phyloP scores from a whole-genome alignment of 257 asterid genomes.

The Striga asiatica region DNA sequence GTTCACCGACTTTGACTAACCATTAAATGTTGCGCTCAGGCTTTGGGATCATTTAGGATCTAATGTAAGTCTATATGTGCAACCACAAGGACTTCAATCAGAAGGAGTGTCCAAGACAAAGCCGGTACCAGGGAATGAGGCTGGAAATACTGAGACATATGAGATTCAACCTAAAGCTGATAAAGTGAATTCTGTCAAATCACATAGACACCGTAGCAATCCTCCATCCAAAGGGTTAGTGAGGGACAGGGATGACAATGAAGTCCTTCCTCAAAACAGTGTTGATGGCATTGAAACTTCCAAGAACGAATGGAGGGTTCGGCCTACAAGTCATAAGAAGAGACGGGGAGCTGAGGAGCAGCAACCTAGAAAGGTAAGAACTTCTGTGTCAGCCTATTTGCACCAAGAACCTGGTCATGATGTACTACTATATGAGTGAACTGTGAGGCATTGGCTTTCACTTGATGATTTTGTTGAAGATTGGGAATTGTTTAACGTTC shows the following conservation, averaged over 20 bases:
- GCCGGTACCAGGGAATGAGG: constrained; percentile 24
- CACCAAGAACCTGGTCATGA: background rate
- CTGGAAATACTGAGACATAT: constrained; percentile 27
- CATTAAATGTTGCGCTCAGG: constrained; percentile 36
- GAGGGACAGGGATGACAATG: constrained; percentile 33
- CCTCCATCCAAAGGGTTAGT: constrained; percentile 35
- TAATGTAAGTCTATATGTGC: constrained; percentile 45
- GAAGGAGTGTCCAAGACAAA: constrained; percentile 24
- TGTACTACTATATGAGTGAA: no score
- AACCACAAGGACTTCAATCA: constrained; percentile 30
- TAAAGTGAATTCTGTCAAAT: constrained; percentile 25
- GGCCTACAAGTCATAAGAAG: constrained; percentile 42
- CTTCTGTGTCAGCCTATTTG: constrained; percentile 2
- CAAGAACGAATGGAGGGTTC: constrained; percentile 33
- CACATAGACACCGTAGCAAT: constrained; percentile 25
- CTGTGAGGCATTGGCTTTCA: no score
- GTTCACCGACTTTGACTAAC: constrained; percentile 14
- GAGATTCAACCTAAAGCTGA: constrained; percentile 36
- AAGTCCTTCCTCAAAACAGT: constrained; percentile 27
- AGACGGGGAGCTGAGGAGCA: constrained; percentile 44
- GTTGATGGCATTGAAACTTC: constrained; percentile 19
- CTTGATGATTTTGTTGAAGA: no score
- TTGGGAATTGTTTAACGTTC: no score
- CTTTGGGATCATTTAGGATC: constrained; percentile 91
- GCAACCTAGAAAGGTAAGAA: constrained; percentile 44